Percentiles rank a stretch among this genome's conserved stretches.
phyloP scores from a whole-genome alignment of 2,329 filamentous ascomycete genomes.

The Ceratocystis alfenasii region DNA sequence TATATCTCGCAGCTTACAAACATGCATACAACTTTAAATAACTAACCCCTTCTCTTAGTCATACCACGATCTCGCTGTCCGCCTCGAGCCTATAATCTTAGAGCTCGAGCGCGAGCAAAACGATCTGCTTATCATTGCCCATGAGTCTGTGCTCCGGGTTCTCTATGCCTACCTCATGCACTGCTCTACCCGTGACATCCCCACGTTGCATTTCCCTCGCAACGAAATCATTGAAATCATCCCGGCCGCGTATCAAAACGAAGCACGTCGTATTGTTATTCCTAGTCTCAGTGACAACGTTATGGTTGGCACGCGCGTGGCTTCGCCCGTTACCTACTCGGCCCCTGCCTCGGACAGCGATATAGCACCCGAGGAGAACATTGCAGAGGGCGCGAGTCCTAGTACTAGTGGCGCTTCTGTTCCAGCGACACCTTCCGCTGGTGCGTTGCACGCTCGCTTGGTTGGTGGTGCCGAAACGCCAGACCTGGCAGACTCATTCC shows the following conservation, averaged over 20 bases:
- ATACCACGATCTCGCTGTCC: slow-evolving; percentile 96
- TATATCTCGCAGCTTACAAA: slow-evolving; percentile 31
- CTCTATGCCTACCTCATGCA: slow-evolving; percentile 98
- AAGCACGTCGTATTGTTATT: slow-evolving; percentile 82
- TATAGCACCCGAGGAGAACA: slow-evolving; percentile 9
- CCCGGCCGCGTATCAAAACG: slow-evolving; percentile 92
- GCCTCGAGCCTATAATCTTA: slow-evolving; percentile 92
- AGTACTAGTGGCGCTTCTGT: background rate
- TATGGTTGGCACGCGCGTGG: slow-evolving; percentile 43
- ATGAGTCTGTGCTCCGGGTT: slow-evolving; percentile 93
- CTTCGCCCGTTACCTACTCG: slow-evolving; percentile 17
- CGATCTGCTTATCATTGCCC: slow-evolving; percentile 94
- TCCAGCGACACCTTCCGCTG: background rate
- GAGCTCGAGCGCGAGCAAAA: slow-evolving; percentile 95
- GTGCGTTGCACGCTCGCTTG: slow-evolving; percentile 7
- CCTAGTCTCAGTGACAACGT: slow-evolving; percentile 53
- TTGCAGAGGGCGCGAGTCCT: background rate
- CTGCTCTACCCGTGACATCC: slow-evolving; percentile 89
- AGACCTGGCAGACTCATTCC: slow-evolving; percentile 20
- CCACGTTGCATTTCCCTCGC: slow-evolving; percentile 81
- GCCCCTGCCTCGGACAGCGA: slow-evolving; percentile 4
- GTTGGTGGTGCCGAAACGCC: slow-evolving; percentile 12
- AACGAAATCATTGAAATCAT: slow-evolving; percentile 99
- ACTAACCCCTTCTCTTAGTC: slow-evolving; percentile 45
- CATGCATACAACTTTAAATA: too few relatives aligned